These are phyloP conservation scores for Eucalyptus urophylla DNA, from an alignment of 345 rosid species.

Conservation along the genomic window DNA sequence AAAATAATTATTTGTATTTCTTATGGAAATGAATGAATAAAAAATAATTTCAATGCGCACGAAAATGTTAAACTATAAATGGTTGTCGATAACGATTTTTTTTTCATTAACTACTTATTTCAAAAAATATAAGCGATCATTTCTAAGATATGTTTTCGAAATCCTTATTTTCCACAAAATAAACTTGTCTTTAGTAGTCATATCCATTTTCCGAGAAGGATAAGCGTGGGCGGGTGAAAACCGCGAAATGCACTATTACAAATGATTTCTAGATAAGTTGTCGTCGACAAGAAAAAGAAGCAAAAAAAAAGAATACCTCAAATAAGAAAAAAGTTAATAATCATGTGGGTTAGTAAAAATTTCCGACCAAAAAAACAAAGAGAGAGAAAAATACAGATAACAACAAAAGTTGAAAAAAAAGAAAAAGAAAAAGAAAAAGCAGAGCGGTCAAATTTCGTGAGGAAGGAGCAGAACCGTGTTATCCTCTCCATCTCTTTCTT, in stretches of 20 bases:
- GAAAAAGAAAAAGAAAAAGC: not conserved
- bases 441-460: not conserved
- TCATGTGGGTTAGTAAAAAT: not conserved
- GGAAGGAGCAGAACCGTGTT: not conserved
- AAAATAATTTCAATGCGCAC: no score
- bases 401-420: not conserved
- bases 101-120: not conserved
- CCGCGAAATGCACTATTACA: not conserved
- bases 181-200: not conserved
- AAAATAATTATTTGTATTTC: no score
- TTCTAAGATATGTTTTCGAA: not conserved
- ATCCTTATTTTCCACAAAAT: fast-evolving
- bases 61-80: no score
- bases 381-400: not conserved
- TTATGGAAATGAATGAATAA: fast-evolving
- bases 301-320: not conserved
- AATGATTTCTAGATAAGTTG: not conserved
- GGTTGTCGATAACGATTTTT: no score
- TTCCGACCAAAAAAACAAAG: no score
- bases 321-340: not conserved
- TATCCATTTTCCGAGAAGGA: not conserved
- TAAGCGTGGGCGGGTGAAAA: not conserved
- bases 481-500: not conserved
- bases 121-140: not conserved
- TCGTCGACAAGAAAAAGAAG: no score